These are phyloP conservation scores for Juncus effusus DNA, from an alignment of 176 grass and related monocot species.

Conservation along the genomic window DNA sequence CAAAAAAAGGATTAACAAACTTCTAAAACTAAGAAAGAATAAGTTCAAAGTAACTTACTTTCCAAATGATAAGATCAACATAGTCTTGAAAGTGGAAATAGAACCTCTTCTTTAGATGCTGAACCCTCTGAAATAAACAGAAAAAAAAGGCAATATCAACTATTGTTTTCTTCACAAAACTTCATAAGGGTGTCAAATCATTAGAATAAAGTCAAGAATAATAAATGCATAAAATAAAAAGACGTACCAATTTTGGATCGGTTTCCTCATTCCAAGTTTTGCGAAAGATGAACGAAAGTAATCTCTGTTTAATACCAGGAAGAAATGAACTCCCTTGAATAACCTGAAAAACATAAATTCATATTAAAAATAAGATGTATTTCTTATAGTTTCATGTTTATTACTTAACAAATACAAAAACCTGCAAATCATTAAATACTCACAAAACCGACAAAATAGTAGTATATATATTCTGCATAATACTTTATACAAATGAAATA, in stretches of 20 bases:
- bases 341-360: conserved; percentile 34
- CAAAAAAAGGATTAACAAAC: not conserved
- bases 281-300: conserved; percentile 88
- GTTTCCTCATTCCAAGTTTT: conserved; percentile 82
- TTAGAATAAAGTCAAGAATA: too few relatives aligned
- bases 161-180: not conserved
- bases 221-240: conserved; percentile 7
- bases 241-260: conserved; percentile 63
- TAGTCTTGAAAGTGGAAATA: conserved; percentile 99
- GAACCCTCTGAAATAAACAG: conserved; percentile 80
- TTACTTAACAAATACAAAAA: too few relatives aligned
- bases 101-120: conserved; percentile 94
- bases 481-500: too few relatives aligned
- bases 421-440: too few relatives aligned
- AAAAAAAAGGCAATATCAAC: conserved; percentile 7
- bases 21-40: not conserved
- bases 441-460: too few relatives aligned
- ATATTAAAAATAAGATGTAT: too few relatives aligned
- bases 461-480: too few relatives aligned
- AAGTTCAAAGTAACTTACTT: conserved; percentile 49
- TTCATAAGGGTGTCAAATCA: too few relatives aligned
- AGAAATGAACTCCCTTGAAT: conserved; percentile 50
- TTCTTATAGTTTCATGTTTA: too few relatives aligned
- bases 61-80: conserved; percentile 91
- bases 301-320: conserved; percentile 85